Evolutionary conservation across 2,329 filamentous ascomycete genomes (phyloP).

Genomic region (Pseudocercospora fuligena): DNA sequence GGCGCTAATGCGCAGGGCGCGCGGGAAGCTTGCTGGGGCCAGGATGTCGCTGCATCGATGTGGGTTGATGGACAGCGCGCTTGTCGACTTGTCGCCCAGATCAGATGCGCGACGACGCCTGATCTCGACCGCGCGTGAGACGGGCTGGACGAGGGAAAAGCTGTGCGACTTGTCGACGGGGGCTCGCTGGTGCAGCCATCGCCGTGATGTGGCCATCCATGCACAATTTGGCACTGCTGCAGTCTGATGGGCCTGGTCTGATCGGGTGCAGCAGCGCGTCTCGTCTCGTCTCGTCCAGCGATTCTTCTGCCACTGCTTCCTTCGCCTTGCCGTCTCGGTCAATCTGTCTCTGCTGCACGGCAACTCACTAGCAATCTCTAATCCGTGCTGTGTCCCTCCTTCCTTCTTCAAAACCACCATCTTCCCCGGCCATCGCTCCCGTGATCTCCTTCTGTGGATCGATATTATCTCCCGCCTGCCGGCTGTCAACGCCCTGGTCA

Average conservation of each 20-base stretch:
- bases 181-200: neutral
- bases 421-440: neutral
- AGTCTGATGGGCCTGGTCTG: neutral
- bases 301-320: neutral
- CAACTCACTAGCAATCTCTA: neutral
- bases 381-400: neutral
- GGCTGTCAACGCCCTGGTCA: neutral
- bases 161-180: conserved; percentile 1
- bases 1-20: conserved; percentile 1
- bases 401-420: neutral
- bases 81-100: conserved; percentile 1
- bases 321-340: neutral
- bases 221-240: neutral
- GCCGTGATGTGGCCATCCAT: neutral
- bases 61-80: neutral
- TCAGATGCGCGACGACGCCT: conserved; percentile 1
- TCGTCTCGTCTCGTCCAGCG: neutral
- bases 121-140: conserved; percentile 1
- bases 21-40: neutral
- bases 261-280: neutral
- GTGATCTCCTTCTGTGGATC: neutral
- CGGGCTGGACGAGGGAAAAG: neutral
- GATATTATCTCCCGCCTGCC: neutral
- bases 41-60: neutral
- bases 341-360: too few relatives aligned